phyloP scores from a whole-genome alignment of 768 basidiomycete species.

The Podaxis sp. region DNA sequence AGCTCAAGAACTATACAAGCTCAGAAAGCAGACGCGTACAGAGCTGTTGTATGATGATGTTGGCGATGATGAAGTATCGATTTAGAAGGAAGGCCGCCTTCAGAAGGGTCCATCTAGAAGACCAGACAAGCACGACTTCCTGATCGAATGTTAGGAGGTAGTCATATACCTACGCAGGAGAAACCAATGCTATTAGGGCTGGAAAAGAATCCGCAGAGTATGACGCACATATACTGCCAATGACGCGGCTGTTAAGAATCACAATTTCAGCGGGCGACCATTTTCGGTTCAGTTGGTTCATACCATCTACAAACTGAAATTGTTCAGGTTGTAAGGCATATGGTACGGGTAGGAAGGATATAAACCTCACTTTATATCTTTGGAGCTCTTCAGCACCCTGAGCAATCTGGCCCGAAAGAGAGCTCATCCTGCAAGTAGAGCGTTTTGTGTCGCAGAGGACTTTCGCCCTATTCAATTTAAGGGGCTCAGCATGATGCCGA shows the following conservation, averaged over 20 bases:
- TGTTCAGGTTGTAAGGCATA: neutral
- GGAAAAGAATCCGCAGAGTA: neutral
- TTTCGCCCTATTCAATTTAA: neutral
- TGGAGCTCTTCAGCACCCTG: neutral
- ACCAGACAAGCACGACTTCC: neutral
- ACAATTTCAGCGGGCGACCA: neutral
- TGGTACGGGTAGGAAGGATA: neutral
- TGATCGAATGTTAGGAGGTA: neutral
- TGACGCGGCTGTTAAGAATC: neutral
- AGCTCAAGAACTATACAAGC: neutral
- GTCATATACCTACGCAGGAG: neutral
- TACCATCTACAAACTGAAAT: neutral
- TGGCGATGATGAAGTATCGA: neutral
- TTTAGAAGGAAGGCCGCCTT: neutral
- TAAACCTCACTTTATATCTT: neutral
- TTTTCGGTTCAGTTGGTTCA: neutral
- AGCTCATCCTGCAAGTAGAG: neutral
- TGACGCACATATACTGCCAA: neutral
- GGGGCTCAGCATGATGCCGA: too few relatives aligned
- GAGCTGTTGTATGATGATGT: neutral
- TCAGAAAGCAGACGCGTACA: neutral
- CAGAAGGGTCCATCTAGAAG: neutral
- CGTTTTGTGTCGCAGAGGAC: too few relatives aligned
- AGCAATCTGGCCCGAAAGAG: neutral
- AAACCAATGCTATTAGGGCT: neutral